Percentiles rank a stretch among this genome's conserved stretches.
phyloP scores from a whole-genome alignment of 2,329 filamentous ascomycete species.

The Hirsutella rhossiliensis region DNA sequence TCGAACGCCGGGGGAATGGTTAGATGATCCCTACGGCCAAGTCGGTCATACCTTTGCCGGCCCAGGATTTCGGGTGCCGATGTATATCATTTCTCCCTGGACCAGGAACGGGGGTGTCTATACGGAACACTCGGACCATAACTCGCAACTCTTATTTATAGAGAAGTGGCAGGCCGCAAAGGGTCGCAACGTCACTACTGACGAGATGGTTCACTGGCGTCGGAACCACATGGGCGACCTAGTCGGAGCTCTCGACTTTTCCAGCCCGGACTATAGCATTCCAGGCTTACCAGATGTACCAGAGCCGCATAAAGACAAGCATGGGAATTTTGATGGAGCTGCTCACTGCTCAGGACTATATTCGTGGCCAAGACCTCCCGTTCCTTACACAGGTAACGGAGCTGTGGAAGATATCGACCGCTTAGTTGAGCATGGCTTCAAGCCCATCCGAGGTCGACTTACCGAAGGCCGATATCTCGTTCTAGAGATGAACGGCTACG shows the following conservation, averaged over 20 bases:
- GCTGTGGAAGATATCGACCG: conserved; percentile 24
- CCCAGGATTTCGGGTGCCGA: conserved; percentile 34
- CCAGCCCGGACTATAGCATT: conserved; percentile 35
- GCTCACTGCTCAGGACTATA: conserved; percentile 29
- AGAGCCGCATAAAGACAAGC: conserved; percentile 26
- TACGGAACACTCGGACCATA: conserved; percentile 42
- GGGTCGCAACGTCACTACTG: conserved; percentile 23
- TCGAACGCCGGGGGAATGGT: conserved; percentile 39
- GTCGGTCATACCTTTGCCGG: conserved; percentile 24
- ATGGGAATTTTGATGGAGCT: conserved; percentile 32
- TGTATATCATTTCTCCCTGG: conserved; percentile 44
- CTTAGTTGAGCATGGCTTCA: conserved; percentile 40
- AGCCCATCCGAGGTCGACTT: conserved; percentile 35
- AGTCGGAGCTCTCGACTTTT: conserved; percentile 28
- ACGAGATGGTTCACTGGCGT: conserved; percentile 18
- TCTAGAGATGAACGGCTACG: conserved; percentile 32
- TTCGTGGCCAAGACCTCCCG: conserved; percentile 23
- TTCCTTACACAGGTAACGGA: conserved; percentile 30
- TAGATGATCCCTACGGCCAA: conserved; percentile 26
- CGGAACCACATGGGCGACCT: conserved; percentile 21
- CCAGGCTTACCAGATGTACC: conserved; percentile 31
- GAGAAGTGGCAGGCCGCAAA: conserved; percentile 31
- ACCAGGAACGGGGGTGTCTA: conserved; percentile 41
- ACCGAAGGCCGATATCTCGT: conserved; percentile 43
- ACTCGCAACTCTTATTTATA: conserved; percentile 40